A percentile compares a stretch with the other conserved stretches of the same genome.
Conservation (phyloP, 352 stramenopile species). For the Globisporangium sylvaticum region DNA sequence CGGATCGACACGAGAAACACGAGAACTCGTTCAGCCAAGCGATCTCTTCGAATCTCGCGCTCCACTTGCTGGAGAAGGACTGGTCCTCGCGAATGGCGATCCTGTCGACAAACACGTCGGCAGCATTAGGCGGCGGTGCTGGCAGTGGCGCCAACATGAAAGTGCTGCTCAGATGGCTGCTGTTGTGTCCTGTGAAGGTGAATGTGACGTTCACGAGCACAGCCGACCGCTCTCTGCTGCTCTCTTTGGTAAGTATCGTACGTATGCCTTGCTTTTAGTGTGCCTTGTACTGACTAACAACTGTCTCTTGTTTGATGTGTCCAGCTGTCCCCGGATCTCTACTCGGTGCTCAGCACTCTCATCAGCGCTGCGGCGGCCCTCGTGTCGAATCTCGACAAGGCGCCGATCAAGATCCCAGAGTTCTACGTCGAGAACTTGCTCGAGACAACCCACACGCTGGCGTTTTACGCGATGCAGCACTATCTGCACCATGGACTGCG, state of each 20-base stretch:
- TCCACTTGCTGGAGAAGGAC: constrained; percentile 51
- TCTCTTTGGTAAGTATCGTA: constrained; percentile 52
- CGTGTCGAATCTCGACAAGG: constrained; percentile 84
- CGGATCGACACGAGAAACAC: constrained; percentile 17
- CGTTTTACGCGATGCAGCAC: constrained; percentile 85
- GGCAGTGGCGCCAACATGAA: constrained; percentile 59
- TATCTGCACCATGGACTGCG: constrained; percentile 81
- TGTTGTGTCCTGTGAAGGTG: constrained; percentile 83
- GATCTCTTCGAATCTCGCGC: constrained; percentile 36
- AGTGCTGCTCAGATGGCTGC: constrained; percentile 69
- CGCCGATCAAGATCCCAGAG: constrained; percentile 84
- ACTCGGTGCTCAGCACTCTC: constrained; percentile 66
- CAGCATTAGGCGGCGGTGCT: constrained; percentile 22
- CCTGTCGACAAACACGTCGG: constrained; percentile 26
- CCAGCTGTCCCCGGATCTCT: constrained; percentile 77
- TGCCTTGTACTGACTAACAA: not conserved
- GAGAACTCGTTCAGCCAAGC: not conserved
- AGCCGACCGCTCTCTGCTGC: constrained; percentile 72
- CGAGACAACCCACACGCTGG: constrained; percentile 80
- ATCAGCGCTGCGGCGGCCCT: constrained; percentile 78
- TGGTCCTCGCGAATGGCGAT: constrained; percentile 47
- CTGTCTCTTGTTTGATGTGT: constrained; percentile 2
- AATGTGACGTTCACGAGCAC: constrained; percentile 88
- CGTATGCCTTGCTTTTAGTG: not conserved
- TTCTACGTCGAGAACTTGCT: constrained; percentile 89